Evolutionary conservation across 164 flowering plant species (phyloP), one percentile per base, ranked within the genome.

Genomic region (Nymphaea colorata): DNA sequence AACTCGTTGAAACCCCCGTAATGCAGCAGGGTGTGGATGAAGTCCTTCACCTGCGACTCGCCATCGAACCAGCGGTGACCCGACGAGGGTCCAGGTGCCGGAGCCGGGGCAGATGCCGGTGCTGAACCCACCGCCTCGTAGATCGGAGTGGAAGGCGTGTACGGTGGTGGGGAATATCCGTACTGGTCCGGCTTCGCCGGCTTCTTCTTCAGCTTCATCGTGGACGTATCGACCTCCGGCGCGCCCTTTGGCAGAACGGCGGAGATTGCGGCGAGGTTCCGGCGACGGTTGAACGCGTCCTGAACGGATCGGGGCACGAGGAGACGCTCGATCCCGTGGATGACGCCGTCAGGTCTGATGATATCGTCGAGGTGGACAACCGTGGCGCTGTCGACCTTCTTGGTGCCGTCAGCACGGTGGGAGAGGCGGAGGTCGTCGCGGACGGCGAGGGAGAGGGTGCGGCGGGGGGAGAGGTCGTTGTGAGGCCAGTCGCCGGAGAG

Each of bases 1-100:
- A 89, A 69, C 69, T 89, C 95, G 68, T 85, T 89, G 86, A 87
- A 89, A 6, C 95, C 95, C 7, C 95, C 95, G 82, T 86, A 89
- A 60, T 80, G 88, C 41, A 89, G 71, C 2, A 89, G 77, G 1
- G 95, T 87, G 2, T 84, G 83, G 70, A 89, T 89, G 76, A 89
- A 89, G 67, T 89, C 95, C 75, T 84, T 87, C 10, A 89, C 91
- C 70, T 85, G 88, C 43, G 71, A 64, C 68, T 81, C 83, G 1
- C 95, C 95, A 68, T 89, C 81, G 77, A 86, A 89, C 76, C 84
- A 82, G 53, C 69, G 77, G 74, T 74, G 84, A 0, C 85, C 80
- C 4, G 91, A 91, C 0, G 87, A 91, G 2, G 95, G 95, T 0
- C 91, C 95, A 0, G 95, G 91, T 0, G 95, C 91, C 0, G 95